These are phyloP conservation scores for Colletotrichum falcatum DNA, from an alignment of 2,329 filamentous ascomycete genomes.

Conservation along the genomic window DNA sequence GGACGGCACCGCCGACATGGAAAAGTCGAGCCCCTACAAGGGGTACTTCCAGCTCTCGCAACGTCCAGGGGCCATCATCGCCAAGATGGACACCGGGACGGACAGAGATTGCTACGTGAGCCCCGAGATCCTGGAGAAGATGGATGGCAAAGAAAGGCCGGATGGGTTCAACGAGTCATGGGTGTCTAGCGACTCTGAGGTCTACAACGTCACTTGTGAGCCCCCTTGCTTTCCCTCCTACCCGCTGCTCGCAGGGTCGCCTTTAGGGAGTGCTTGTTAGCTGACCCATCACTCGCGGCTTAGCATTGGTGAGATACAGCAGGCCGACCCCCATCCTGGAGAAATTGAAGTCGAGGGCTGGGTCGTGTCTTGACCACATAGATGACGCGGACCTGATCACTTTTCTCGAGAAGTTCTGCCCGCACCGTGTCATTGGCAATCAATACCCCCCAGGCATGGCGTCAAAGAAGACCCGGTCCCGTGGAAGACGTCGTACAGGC, in stretches of 20 bases:
- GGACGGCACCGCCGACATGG: neutral
- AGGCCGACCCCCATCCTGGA: neutral
- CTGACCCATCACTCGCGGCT: neutral
- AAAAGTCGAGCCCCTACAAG: neutral
- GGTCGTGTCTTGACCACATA: neutral
- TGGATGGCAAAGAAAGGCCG: neutral
- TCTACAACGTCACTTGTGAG: constrained; percentile 27
- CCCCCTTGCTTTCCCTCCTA: neutral
- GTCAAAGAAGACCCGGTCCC: neutral
- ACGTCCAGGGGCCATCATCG: neutral
- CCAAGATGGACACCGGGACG: neutral
- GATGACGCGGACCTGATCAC: neutral
- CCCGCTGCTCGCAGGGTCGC: too few relatives aligned
- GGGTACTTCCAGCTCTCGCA: neutral
- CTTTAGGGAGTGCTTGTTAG: too few relatives aligned
- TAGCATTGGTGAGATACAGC: constrained; percentile 6
- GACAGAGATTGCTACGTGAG: neutral
- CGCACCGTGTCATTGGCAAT: neutral
- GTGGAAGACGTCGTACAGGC: constrained; percentile 3
- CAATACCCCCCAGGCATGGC: neutral
- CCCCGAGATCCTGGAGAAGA: neutral
- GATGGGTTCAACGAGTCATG: constrained; percentile 5
- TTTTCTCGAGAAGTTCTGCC: neutral
- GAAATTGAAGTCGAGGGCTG: neutral
- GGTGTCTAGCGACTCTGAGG: neutral